A percentile compares a stretch with the other conserved stretches of the same genome.
Evolutionary conservation across 805 yeast genomes (phyloP).

Genomic region (Lipomyces kockii): DNA sequence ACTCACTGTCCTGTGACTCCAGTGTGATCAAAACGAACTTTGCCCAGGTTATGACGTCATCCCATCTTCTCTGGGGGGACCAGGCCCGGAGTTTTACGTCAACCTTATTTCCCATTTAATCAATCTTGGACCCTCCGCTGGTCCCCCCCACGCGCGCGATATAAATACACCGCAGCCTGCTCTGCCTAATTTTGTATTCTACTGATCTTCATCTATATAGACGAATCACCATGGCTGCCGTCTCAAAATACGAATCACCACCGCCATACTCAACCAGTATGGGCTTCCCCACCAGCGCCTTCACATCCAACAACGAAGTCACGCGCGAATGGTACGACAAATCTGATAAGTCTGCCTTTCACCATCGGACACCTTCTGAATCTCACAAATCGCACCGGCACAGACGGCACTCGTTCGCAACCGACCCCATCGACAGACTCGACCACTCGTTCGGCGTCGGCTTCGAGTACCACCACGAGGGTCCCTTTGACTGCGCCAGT

Average conservation of each 20-base stretch:
- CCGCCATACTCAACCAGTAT: not conserved
- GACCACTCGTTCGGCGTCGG: conserved; percentile 15
- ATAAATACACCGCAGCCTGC: not conserved
- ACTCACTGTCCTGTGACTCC: no score
- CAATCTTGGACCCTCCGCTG: not conserved
- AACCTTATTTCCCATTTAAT: not conserved
- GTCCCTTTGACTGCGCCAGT: conserved; percentile 31
- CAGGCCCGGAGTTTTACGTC: no score
- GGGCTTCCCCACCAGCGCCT: not conserved
- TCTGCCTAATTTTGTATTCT: not conserved
- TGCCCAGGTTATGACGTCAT: no score
- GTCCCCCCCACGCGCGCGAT: not conserved
- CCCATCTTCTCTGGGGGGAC: no score
- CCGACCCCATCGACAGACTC: conserved; percentile 18
- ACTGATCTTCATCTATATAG: not conserved
- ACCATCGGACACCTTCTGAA: not conserved
- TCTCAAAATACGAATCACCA: not conserved
- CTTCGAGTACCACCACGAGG: conserved; percentile 27
- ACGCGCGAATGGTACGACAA: not conserved
- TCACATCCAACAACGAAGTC: not conserved
- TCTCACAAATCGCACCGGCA: conserved; percentile 4
- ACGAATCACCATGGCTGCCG: not conserved
- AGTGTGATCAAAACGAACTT: no score
- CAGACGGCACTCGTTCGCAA: conserved; percentile 5
- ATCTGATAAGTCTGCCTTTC: not conserved